A percentile compares a stretch with the other conserved stretches of the same genome.
Conservation (phyloP, 2,329 filamentous ascomycete species). For the Epicoccum sorghinum region DNA sequence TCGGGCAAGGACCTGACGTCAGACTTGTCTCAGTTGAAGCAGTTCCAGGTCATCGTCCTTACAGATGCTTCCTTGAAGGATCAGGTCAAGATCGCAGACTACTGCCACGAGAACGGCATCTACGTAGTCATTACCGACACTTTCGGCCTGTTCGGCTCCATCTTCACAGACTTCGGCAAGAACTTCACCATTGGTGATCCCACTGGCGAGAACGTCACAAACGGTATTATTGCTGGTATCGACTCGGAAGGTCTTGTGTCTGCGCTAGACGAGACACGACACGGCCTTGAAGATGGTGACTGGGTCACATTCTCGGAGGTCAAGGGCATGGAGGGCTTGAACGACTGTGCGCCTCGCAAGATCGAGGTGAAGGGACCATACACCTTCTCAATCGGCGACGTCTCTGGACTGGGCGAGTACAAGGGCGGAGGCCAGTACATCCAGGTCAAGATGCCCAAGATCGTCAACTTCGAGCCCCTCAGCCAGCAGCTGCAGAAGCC, state of each 20-base stretch:
- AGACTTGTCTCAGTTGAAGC: constrained; percentile 81
- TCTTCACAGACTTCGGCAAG: constrained; percentile 97
- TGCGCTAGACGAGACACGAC: constrained; percentile 89
- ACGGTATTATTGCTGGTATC: constrained; percentile 88
- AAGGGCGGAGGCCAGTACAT: constrained; percentile 86
- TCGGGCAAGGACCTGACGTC: constrained; percentile 67
- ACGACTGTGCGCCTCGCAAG: constrained; percentile 83
- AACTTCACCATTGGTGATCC: constrained; percentile 90
- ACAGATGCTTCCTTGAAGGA: constrained; percentile 81
- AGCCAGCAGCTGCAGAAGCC: constrained; percentile 81
- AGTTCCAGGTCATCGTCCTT: constrained; percentile 90
- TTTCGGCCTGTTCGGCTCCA: constrained; percentile 90
- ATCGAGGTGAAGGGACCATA: constrained; percentile 93
- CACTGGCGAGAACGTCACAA: constrained; percentile 86
- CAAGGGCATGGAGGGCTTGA: constrained; percentile 88
- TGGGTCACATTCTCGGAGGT: constrained; percentile 94
- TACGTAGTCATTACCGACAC: constrained; percentile 88
- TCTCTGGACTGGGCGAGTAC: constrained; percentile 85
- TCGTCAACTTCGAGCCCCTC: constrained; percentile 85
- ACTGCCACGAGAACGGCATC: constrained; percentile 92
- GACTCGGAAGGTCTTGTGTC: constrained; percentile 90
- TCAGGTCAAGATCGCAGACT: constrained; percentile 85
- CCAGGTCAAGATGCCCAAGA: constrained; percentile 98
- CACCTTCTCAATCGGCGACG: constrained; percentile 95
- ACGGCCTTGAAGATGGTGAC: constrained; percentile 95